Conservation (phyloP, 2,329 filamentous ascomycete species). For the Pseudocercospora crystallina region DNA sequence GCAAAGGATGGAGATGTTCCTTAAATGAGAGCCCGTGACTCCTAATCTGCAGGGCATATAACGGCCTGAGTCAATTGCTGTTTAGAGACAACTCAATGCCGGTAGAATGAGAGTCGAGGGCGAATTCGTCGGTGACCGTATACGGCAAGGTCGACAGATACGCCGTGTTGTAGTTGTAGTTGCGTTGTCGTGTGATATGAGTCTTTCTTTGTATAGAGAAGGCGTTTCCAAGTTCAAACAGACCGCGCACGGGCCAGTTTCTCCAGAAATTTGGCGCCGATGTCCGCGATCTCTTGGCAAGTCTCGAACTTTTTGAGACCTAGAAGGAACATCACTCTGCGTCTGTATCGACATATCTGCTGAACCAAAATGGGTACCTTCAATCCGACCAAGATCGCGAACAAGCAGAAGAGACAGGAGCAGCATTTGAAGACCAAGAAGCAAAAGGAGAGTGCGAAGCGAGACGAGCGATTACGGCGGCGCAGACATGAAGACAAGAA, state of each 20-base stretch:
- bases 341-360: neutral
- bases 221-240: no score
- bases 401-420: conserved; percentile 73
- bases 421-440: conserved; percentile 81
- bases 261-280: neutral
- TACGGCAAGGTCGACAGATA: neutral
- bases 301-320: conserved; percentile 6
- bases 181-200: no score
- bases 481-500: conserved; percentile 85
- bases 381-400: conserved; percentile 35
- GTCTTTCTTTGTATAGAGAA: no score
- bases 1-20: conserved; percentile 1
- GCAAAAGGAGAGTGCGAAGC: conserved; percentile 68
- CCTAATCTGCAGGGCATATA: conserved; percentile 18
- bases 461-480: conserved; percentile 72
- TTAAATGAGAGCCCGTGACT: conserved; percentile 15
- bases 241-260: neutral
- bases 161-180: neutral
- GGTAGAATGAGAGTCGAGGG: neutral
- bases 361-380: conserved; percentile 29
- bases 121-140: neutral
- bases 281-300: no score
- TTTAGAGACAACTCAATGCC: neutral
- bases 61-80: conserved; percentile 14
- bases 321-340: no score